Percentiles rank a stretch among this genome's conserved stretches.
These are phyloP conservation scores for Leucocoprinus leucothites DNA, from an alignment of 768 basidiomycete genomes.

Conservation along the genomic window DNA sequence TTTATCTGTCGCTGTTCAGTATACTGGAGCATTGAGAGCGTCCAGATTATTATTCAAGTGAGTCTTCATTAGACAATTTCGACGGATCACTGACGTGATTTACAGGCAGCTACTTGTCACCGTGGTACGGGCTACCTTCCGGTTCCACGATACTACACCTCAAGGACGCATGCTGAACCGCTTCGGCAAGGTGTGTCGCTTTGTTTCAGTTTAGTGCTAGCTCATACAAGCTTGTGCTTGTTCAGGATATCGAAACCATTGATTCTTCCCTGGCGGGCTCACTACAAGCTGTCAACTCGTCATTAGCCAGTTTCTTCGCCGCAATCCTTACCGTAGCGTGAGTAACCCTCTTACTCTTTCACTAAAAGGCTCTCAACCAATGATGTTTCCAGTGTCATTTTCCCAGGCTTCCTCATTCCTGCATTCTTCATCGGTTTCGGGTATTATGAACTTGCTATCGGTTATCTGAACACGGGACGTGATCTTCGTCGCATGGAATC, in stretches of 20 bases:
- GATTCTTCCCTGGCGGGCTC: constrained; percentile 69
- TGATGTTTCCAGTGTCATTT: constrained; percentile 48
- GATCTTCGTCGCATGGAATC: constrained; percentile 91
- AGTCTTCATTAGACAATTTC: constrained; percentile 8
- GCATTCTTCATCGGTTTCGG: constrained; percentile 69
- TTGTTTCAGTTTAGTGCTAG: constrained; percentile 10
- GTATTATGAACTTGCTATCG: constrained; percentile 68
- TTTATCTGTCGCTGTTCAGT: constrained; percentile 48
- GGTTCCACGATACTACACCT: constrained; percentile 83
- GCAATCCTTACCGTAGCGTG: constrained; percentile 72
- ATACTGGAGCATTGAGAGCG: constrained; percentile 54
- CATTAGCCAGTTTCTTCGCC: constrained; percentile 73
- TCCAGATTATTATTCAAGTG: constrained; percentile 42
- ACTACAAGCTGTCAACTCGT: constrained; percentile 74
- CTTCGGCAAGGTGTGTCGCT: constrained; percentile 56
- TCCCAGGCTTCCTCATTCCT: constrained; percentile 82
- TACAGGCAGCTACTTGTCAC: constrained; percentile 55
- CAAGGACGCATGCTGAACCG: constrained; percentile 82
- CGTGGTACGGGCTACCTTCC: constrained; percentile 80
- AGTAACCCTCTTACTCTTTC: constrained; percentile 20
- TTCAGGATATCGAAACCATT: constrained; percentile 80
- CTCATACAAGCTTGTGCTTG: too few species aligned
- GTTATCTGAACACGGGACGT: constrained; percentile 76
- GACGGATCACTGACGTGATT: neutral
- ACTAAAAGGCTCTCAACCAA: constrained; percentile 3